Evolutionary conservation across 2,329 filamentous ascomycete species (phyloP), one percentile per base, ranked within the genome.

Genomic region (Paraphaeosphaeria sporulosa): DNA sequence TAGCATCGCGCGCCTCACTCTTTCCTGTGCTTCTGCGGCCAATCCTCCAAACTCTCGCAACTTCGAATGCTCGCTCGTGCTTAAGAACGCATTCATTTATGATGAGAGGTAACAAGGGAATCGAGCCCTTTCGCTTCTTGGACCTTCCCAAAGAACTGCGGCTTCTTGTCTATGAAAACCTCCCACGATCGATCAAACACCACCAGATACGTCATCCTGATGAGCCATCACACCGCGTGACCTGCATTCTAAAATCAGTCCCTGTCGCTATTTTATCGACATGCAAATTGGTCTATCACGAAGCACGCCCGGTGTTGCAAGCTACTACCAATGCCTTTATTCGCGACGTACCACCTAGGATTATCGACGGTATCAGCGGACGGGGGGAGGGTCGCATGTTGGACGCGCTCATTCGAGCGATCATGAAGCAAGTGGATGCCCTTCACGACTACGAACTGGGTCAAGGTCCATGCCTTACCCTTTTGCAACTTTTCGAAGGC

Each of bases 1-100:
- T 36, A 73, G 55, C n/a, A 76, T 62, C 13, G 74, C 69, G 23
- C 27, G 44, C 44, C 19, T 27, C 25, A 27, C 25, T 21, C 19
- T 21, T 44, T 50, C 47, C 17, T 34, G 3, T 13, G 5, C 27
- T 27, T 30, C 40, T 12, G 4, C 19, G 23, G 21, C 15, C 19
- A 30, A 36, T 36, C n/a, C 27, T 10, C 17, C 47, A 25, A 19
- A 15, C 19, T 40, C 49, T 36, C 36, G 50, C 50, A n/a, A 13
- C 34, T 36, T 19, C 34, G 21, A 21, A 13, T 12, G n/a, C 49
- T n/a, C 19, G 19, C 13, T 32, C 4, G 34, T 51, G 13, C 27
- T 21, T 30, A 25, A 42, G 40, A 36, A 25, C 9, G 42, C 9
- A 40, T 15, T 15, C 21, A 3, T 27, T 30, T 17, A 23, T 34